Evolutionary conservation across 306 rosid genomes (phyloP), one percentile per base, ranked within the genome.

Genomic region (Sesbania bispinosa): DNA sequence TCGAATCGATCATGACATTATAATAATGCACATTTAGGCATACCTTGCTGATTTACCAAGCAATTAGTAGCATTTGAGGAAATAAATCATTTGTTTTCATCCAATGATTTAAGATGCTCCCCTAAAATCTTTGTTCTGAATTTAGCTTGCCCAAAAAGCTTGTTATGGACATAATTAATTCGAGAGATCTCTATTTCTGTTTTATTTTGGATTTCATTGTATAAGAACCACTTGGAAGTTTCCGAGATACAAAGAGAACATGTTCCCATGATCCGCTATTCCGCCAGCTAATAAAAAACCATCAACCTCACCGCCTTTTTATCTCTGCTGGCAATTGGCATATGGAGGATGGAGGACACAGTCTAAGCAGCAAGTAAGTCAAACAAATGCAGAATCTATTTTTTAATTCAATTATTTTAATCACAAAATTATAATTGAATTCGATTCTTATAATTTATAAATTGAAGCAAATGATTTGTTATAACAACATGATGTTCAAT

Each of bases 271-370:
- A 59, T 50, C 35, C 42, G 47, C 74, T n/a, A n/a, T n/a, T n/a
- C n/a, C 2, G 39, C 7, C 75, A 64, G 70, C 75, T 47, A 54
- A 26, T 41, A 38, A 16, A 63, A 18, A 45, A 46, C 20, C 46
- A 63, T 33, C 52, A 33, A 43, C 48, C 19, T 76, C 86, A 76
- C 80, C 68, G 57, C 53, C 82, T 51, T 66, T n/a, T 60, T 45
- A 14, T 61, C 2, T 63, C 4, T 63, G 10, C 10, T 38, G 36
- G 58, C 75, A 74, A 68, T 38, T 77, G 60, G 66, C 69, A 67
- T 38, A 35, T 14, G 9, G 51, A 15, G 67, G 52, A 54, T 11
- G n/a, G n/a, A n/a, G n/a, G n/a, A n/a, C 14, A 39, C 8, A 23
- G 11, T 62, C 50, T n/a, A 20, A 38, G 10, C 19, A 11, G n/a